A percentile compares a stretch with the other conserved stretches of the same genome.
Conservation (phyloP, 768 basidiomycete genomes). For the Collybiopsis confluens region DNA sequence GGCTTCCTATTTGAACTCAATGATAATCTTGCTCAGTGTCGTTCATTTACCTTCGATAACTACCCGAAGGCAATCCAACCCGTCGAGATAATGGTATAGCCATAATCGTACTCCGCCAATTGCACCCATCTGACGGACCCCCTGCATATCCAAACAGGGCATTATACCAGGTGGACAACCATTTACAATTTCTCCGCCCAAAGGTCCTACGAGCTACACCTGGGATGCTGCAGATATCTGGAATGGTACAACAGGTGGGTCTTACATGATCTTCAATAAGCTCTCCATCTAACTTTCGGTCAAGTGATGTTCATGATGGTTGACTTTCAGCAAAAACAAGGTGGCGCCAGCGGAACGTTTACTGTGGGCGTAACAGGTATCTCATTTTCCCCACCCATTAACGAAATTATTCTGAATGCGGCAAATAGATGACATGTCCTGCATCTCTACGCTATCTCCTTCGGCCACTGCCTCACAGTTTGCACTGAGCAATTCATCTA, state of each 20-base stretch:
- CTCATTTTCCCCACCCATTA: slow-evolving; percentile 39
- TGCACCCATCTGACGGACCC: background rate
- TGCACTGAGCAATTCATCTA: slow-evolving; percentile 13
- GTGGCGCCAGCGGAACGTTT: slow-evolving; percentile 56
- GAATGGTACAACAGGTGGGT: slow-evolving; percentile 39
- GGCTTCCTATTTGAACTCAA: slow-evolving; percentile 48
- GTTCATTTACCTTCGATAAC: slow-evolving; percentile 45
- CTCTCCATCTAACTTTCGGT: no score
- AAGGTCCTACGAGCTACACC: slow-evolving; percentile 33
- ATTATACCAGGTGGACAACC: slow-evolving; percentile 60
- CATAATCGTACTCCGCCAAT: background rate
- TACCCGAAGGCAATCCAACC: slow-evolving; percentile 48
- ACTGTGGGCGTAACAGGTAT: slow-evolving; percentile 45
- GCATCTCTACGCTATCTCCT: slow-evolving; percentile 15
- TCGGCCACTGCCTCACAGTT: slow-evolving; percentile 15
- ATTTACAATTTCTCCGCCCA: slow-evolving; percentile 39
- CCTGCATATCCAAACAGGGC: slow-evolving; percentile 31
- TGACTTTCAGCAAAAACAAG: slow-evolving; percentile 45
- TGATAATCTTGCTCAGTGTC: slow-evolving; percentile 55
- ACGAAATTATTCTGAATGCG: slow-evolving; percentile 10
- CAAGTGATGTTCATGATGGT: slow-evolving; percentile 54
- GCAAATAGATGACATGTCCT: slow-evolving; percentile 13
- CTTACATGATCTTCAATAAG: no score
- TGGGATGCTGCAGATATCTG: slow-evolving; percentile 53
- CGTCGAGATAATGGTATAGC: slow-evolving; percentile 47